These are phyloP conservation scores for Ogataea trehalophila DNA, from an alignment of 805 yeast species.

Conservation along the genomic window DNA sequence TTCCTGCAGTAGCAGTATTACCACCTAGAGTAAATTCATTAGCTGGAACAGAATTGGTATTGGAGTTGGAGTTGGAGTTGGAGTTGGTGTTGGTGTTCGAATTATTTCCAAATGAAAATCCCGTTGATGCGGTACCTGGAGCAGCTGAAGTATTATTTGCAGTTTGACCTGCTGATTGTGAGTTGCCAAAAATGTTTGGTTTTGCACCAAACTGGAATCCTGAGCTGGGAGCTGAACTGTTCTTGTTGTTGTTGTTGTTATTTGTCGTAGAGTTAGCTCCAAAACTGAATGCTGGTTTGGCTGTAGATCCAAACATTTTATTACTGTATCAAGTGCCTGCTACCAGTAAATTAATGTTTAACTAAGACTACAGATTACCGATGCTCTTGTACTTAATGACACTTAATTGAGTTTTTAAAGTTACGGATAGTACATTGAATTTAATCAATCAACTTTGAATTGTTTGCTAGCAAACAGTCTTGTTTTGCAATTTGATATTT, in stretches of 20 bases:
- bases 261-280: slow-evolving; percentile 10
- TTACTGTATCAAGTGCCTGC: neutral
- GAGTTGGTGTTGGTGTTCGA: slow-evolving; percentile 4
- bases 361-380: no score
- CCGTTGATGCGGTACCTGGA: slow-evolving; percentile 7
- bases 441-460: no score
- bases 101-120: slow-evolving; percentile 11
- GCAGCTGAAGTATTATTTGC: slow-evolving; percentile 14
- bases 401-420: no score
- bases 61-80: slow-evolving; percentile 5
- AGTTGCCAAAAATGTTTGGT: slow-evolving; percentile 23
- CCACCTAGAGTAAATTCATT: neutral
- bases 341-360: neutral
- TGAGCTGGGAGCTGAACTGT: slow-evolving; percentile 2
- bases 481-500: no score
- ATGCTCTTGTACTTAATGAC: no score
- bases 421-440: no score
- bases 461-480: no score
- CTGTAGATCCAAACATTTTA: slow-evolving; percentile 23
- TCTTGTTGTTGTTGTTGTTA: neutral
- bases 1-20: neutral
- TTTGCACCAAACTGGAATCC: slow-evolving; percentile 8
- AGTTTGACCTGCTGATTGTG: slow-evolving; percentile 20
- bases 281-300: slow-evolving; percentile 21
- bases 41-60: slow-evolving; percentile 1